phyloP scores from a whole-genome alignment of 306 rosid genomes.

The Gleditsia sinensis region DNA sequence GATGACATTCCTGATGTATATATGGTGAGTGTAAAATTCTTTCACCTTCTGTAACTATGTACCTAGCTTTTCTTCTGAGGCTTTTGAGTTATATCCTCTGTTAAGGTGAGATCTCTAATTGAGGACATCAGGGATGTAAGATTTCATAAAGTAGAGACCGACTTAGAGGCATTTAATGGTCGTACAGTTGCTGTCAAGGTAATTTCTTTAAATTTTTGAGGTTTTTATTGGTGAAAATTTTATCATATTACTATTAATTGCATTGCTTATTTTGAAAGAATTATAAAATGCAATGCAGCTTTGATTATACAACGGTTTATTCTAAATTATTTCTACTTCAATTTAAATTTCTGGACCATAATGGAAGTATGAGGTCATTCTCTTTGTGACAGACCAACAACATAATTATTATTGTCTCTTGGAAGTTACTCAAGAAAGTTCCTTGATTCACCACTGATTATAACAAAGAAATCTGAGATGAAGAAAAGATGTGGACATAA shows the following conservation, averaged over 20 bases:
- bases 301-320: neutral
- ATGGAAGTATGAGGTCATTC: slow-evolving; percentile 1
- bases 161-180: slow-evolving; percentile 83
- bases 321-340: slow-evolving; percentile 10
- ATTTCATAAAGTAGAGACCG: slow-evolving; percentile 91
- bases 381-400: neutral
- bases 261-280: neutral
- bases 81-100: slow-evolving; percentile 32
- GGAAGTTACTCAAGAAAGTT: neutral
- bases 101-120: slow-evolving; percentile 85
- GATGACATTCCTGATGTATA: slow-evolving; percentile 76
- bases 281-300: neutral
- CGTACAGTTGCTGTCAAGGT: slow-evolving; percentile 95
- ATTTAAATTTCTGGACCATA: slow-evolving; percentile 3
- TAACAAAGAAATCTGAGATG: slow-evolving; percentile 18
- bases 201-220: slow-evolving; percentile 23
- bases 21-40: slow-evolving; percentile 68
- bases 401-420: neutral
- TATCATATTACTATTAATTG: neutral
- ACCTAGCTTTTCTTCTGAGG: slow-evolving; percentile 14
- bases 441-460: neutral
- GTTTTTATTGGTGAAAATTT: neutral
- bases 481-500: slow-evolving; percentile 6
- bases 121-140: slow-evolving; percentile 91
- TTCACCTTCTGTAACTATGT: slow-evolving; percentile 18